Evolutionary conservation across 2,329 filamentous ascomycete species (phyloP), one percentile per base, ranked within the genome.

Genomic region (Apiospora pterosperma): DNA sequence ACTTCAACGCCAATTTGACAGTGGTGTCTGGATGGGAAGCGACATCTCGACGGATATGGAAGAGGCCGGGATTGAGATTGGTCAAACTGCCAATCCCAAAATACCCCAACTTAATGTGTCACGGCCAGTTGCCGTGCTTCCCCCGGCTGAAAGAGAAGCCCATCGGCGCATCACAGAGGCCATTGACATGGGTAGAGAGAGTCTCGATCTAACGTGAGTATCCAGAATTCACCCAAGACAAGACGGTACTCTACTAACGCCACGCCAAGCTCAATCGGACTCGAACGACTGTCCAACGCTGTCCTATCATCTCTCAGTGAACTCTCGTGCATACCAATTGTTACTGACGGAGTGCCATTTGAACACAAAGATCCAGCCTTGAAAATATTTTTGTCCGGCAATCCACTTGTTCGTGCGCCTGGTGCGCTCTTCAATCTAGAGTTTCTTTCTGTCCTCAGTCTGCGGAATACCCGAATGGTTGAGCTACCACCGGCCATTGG

Each of bases 21-120:
- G 89, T 74, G 89, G 88, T 61, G 84, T 93, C 3, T 92, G 84
- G 77, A 83, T 92, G 78, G 87, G 84, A 4, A 90, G 87, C 67
- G 89, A 91, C 65, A 76, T 73, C 68, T 77, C 75, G 34, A 79
- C 77, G 39, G 80, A 83, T 36, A 77, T 80, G 12, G 83, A 86
- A 62, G 76, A 82, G 28, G 79, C 81, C 34, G 63, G 73, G 28
- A 64, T 75, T 60, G 78, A 79, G 4, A 66, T 78, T 11, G 74
- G 76, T 31, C 62, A 71, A n/a, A 70, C 75, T 28, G 66, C 72
- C 5, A 74, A 75, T 64, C 68, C 78, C 38, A 78, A 73, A 63
- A 70, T 83, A 19, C 78, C 79, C 0, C 79, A 79, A 63, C 71
- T 81, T 48, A 75, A 74, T 39, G 71, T 71, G 34, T 67, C 71